A percentile compares a stretch with the other conserved stretches of the same genome.
phyloP scores from a whole-genome alignment of 1,139 yeast species.

The Pichia sp. region DNA sequence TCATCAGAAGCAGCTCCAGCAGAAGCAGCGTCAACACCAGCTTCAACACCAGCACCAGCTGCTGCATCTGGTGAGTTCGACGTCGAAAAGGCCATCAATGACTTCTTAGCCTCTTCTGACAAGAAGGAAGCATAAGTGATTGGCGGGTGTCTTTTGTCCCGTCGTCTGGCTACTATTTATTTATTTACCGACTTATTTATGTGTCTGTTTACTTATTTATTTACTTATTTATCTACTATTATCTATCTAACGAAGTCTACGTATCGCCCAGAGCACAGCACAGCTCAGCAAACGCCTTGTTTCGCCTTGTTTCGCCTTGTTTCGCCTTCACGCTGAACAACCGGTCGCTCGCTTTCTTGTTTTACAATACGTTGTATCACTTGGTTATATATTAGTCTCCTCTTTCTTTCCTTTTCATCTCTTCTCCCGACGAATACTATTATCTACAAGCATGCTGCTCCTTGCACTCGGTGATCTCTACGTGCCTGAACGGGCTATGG shows the following conservation, averaged over 20 bases:
- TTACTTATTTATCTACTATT: slow-evolving; percentile 2
- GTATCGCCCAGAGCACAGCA: no score
- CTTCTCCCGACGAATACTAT: background rate
- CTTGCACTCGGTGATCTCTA: slow-evolving; percentile 85
- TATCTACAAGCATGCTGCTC: slow-evolving; percentile 52
- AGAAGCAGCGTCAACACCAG: slow-evolving; percentile 34
- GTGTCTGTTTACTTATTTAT: background rate
- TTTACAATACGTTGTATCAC: no score
- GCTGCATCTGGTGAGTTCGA: slow-evolving; percentile 50
- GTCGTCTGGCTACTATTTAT: no score
- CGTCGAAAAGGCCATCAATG: slow-evolving; percentile 48
- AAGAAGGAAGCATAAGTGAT: slow-evolving; percentile 8
- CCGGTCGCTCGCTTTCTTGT: no score
- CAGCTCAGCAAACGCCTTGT: no score
- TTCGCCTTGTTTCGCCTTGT: no score
- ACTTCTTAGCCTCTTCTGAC: slow-evolving; percentile 23
- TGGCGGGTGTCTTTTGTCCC: background rate
- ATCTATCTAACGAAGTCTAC: no score
- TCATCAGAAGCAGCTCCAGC: slow-evolving; percentile 43
- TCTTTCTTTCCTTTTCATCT: background rate
- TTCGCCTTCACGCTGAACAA: no score
- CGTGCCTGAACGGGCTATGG: slow-evolving; percentile 80
- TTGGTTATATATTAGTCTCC: no score
- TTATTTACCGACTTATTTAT: background rate
- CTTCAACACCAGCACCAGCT: slow-evolving; percentile 32